A percentile compares a stretch with the other conserved stretches of the same genome.
These are phyloP conservation scores for Begonia loranthoides DNA, from an alignment of 306 rosid genomes.

Conservation along the genomic window DNA sequence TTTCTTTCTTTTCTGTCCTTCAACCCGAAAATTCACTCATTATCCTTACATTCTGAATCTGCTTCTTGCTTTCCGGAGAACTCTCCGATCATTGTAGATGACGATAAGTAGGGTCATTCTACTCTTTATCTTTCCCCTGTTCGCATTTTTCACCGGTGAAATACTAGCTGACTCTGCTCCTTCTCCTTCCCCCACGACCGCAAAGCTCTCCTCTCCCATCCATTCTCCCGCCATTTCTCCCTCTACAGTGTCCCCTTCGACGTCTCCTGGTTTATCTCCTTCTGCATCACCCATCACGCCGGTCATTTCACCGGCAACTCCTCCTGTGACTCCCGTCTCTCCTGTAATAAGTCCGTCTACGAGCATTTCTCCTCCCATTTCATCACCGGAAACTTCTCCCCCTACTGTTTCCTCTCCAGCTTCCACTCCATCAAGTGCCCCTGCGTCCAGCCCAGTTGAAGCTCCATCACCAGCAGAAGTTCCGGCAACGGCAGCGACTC, in stretches of 20 bases:
- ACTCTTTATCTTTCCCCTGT: conserved; percentile 17
- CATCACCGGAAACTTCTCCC: conserved; percentile 27
- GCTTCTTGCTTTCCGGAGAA: too few relatives aligned
- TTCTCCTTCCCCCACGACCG: conserved; percentile 40
- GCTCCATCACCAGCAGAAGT: conserved; percentile 34
- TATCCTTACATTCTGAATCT: too few relatives aligned
- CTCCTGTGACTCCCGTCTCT: conserved; percentile 21
- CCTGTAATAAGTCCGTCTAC: conserved; percentile 35
- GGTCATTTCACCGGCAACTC: conserved; percentile 9
- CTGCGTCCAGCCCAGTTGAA: conserved; percentile 26
- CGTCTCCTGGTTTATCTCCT: conserved; percentile 45
- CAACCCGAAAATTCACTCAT: too few relatives aligned
- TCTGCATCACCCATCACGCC: conserved; percentile 30
- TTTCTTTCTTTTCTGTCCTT: too few relatives aligned
- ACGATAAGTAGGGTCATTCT: conserved; percentile 22
- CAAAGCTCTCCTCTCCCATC: conserved; percentile 13
- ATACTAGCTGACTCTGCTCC: conserved; percentile 49
- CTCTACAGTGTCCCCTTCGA: conserved; percentile 29
- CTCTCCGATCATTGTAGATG: neutral
- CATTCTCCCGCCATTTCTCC: conserved; percentile 19
- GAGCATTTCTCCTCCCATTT: conserved; percentile 25
- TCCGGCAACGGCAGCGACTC: conserved; percentile 32
- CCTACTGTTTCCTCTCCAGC: conserved; percentile 19
- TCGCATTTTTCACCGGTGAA: conserved; percentile 2
- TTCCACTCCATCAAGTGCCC: conserved; percentile 18